A percentile compares a stretch with the other conserved stretches of the same genome.
phyloP scores from a whole-genome alignment of 2,329 filamentous ascomycete genomes.

The Epichloe festucae region DNA sequence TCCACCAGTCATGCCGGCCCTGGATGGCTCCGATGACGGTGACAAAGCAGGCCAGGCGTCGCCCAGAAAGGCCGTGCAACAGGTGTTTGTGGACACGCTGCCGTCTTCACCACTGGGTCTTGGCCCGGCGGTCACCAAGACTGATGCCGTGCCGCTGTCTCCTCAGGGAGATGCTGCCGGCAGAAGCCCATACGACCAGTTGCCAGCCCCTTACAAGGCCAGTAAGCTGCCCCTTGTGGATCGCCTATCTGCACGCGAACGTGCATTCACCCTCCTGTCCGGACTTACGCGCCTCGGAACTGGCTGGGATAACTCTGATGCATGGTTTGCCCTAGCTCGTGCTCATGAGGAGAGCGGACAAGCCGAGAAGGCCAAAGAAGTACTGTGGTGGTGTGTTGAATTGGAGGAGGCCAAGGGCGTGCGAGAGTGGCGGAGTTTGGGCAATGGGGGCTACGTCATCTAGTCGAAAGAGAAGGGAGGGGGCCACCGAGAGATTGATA shows the following conservation, averaged over 20 bases:
- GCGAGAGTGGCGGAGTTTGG: slow-evolving; percentile 63
- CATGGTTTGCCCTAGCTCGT: slow-evolving; percentile 79
- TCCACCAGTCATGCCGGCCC: slow-evolving; percentile 35
- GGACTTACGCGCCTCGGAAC: slow-evolving; percentile 71
- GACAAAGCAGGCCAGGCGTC: not conserved
- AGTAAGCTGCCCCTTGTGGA: slow-evolving; percentile 60
- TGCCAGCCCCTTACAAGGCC: slow-evolving; percentile 40
- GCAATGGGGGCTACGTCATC: slow-evolving; percentile 50
- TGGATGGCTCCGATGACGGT: slow-evolving; percentile 13
- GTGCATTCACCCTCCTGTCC: slow-evolving; percentile 73
- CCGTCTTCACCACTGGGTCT: slow-evolving; percentile 36
- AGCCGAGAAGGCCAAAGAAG: slow-evolving; percentile 76
- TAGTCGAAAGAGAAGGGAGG: slow-evolving; percentile 7
- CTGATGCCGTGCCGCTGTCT: slow-evolving; percentile 7
- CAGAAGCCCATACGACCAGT: slow-evolving; percentile 19
- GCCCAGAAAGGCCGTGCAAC: slow-evolving; percentile 2
- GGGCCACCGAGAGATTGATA: too few relatives aligned
- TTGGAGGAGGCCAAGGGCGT: slow-evolving; percentile 76
- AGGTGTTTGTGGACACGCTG: slow-evolving; percentile 13
- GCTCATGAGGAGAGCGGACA: slow-evolving; percentile 83
- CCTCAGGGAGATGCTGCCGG: slow-evolving; percentile 14
- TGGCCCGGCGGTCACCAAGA: slow-evolving; percentile 15
- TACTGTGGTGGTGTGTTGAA: slow-evolving; percentile 95
- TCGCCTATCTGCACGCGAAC: slow-evolving; percentile 76
- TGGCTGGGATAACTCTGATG: slow-evolving; percentile 86